These are phyloP conservation scores for Schizopora paradoxa DNA, from an alignment of 1,284 basidiomycete genomes.

Conservation along the genomic window DNA sequence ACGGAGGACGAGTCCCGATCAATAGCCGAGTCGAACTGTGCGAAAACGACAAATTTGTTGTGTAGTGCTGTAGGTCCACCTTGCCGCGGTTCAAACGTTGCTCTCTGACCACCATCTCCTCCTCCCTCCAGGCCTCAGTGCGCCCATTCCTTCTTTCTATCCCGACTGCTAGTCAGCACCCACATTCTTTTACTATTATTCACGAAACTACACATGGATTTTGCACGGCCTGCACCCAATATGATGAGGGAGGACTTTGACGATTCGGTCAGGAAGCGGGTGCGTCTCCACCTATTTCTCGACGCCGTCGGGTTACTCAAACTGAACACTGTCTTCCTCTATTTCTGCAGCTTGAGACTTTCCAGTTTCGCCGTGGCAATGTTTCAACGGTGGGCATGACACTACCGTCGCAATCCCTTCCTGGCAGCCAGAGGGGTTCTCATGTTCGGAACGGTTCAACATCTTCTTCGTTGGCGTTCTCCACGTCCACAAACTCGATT, in stretches of 20 bases:
- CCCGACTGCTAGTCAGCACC: slow-evolving; percentile 12
- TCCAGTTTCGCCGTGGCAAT: slow-evolving; percentile 54
- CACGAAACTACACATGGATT: slow-evolving; percentile 9
- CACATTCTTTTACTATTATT: slow-evolving; percentile 14
- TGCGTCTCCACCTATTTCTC: slow-evolving; percentile 21
- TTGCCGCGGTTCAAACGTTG: slow-evolving; percentile 4
- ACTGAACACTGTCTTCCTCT: slow-evolving; percentile 13
- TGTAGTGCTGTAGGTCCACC: not conserved
- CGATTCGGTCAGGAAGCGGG: slow-evolving; percentile 42
- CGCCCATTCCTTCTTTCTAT: slow-evolving; percentile 10
- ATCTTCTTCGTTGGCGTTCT: slow-evolving; percentile 34
- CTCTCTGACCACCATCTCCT: slow-evolving; percentile 11
- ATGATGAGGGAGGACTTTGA: slow-evolving; percentile 26
- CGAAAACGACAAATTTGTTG: too few relatives aligned
- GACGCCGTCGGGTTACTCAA: slow-evolving; percentile 1
- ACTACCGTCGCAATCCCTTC: slow-evolving; percentile 26
- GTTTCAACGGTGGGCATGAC: slow-evolving; percentile 24
- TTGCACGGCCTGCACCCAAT: slow-evolving; percentile 9
- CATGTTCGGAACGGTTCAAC: slow-evolving; percentile 57
- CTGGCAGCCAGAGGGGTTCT: slow-evolving; percentile 28
- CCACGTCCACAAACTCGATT: slow-evolving; percentile 31
- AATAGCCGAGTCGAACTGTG: too few relatives aligned
- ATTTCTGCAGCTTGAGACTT: slow-evolving; percentile 53
- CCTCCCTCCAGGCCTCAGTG: slow-evolving; percentile 9
- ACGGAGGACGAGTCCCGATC: too few relatives aligned